Conservation (phyloP, 345 rosid species). For the Populus ilicifolia region DNA sequence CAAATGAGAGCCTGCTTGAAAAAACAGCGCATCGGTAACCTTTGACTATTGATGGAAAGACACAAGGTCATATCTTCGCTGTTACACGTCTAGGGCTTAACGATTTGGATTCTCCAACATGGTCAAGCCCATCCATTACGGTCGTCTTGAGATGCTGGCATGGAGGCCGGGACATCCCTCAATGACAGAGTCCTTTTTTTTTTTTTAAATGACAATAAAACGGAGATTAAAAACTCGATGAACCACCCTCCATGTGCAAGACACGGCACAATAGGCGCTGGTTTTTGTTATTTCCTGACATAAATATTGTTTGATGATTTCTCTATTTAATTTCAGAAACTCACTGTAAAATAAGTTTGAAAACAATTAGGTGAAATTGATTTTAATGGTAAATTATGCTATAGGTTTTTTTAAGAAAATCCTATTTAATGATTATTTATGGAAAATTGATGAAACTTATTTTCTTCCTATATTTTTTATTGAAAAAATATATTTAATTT, state of each 20-base stretch:
- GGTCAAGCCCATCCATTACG: background rate
- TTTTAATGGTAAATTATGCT: background rate
- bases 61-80: background rate
- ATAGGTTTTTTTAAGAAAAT: background rate
- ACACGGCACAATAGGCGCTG: background rate
- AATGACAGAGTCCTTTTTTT: too few species aligned
- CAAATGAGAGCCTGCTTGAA: background rate
- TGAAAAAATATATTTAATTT: background rate
- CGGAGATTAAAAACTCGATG: background rate
- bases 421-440: background rate
- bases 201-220: background rate
- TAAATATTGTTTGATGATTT: background rate
- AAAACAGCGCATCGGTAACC: background rate
- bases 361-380: background rate
- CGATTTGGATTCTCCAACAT: background rate
- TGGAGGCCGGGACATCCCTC: too few species aligned
- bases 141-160: too few species aligned
- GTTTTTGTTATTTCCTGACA: background rate
- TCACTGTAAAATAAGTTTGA: background rate
- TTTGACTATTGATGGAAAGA: background rate
- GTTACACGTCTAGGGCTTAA: background rate
- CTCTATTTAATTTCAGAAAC: background rate
- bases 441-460: background rate
- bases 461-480: too few species aligned
- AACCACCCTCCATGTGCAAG: background rate